Conservation (phyloP, 1,284 basidiomycete species). For the Ceratobasidium sp. region DNA sequence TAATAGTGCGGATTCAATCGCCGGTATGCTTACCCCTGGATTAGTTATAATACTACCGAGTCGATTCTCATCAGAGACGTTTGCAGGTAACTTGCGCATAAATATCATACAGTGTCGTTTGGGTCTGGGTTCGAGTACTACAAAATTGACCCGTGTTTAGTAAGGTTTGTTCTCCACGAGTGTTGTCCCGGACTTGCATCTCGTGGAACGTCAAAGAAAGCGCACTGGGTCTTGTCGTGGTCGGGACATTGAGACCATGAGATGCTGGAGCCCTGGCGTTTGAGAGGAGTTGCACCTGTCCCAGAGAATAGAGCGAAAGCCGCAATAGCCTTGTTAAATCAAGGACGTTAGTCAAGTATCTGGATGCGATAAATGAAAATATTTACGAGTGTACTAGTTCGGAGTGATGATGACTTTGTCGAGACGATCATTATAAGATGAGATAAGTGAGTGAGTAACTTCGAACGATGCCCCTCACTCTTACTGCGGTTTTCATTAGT, state of each 20-base stretch:
- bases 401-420: background rate
- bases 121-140: constrained; percentile 15
- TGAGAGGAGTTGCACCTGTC: background rate
- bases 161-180: background rate
- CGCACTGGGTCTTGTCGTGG: constrained; percentile 18
- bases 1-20: too few species aligned
- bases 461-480: too few species aligned
- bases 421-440: background rate
- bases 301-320: background rate
- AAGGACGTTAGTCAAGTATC: background rate
- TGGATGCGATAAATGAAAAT: background rate
- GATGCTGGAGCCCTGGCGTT: constrained; percentile 2
- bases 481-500: too few species aligned
- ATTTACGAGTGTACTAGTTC: background rate
- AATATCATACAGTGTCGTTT: constrained; percentile 29
- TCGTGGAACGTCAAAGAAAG: constrained; percentile 23
- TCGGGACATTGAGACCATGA: constrained; percentile 35
- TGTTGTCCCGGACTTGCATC: background rate
- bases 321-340: background rate
- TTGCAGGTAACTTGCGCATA: constrained; percentile 27
- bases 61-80: constrained; percentile 1
- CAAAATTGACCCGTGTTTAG: background rate
- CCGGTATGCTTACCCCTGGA: constrained; percentile 9
- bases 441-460: background rate
- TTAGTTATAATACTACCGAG: constrained; percentile 21